Evolutionary conservation across 192 early-diverging fungal species (phyloP).

Genomic region (Powellomyces hirtus): DNA sequence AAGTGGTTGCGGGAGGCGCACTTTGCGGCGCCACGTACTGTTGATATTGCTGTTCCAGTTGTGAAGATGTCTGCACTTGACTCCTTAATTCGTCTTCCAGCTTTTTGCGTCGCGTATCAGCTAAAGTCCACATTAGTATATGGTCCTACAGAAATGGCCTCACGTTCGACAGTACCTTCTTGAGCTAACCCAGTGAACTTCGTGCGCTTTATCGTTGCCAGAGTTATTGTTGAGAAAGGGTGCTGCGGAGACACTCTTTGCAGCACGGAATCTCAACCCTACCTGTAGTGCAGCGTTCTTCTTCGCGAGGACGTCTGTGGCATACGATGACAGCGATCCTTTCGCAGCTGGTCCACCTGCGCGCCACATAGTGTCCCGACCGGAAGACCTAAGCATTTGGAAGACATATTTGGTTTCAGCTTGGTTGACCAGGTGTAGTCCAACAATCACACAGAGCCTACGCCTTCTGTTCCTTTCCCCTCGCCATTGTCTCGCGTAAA

Average conservation of each 20-base stretch:
- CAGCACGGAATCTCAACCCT: background rate
- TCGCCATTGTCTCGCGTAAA: slow-evolving; percentile 24
- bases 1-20: too few relatives aligned
- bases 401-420: background rate
- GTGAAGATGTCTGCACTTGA: too few relatives aligned
- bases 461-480: slow-evolving; percentile 25
- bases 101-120: too few relatives aligned
- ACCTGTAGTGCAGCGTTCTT: slow-evolving; percentile 27
- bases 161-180: too few relatives aligned
- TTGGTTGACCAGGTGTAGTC: background rate
- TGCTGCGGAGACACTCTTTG: background rate
- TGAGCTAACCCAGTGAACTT: too few relatives aligned
- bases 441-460: slow-evolving; percentile 4
- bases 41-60: too few relatives aligned
- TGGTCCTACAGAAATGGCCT: too few relatives aligned
- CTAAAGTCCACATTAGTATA: too few relatives aligned
- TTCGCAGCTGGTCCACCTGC: background rate
- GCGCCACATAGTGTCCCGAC: slow-evolving; percentile 5
- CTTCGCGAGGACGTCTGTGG: slow-evolving; percentile 31
- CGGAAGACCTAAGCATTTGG: background rate
- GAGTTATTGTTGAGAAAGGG: background rate
- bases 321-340: slow-evolving; percentile 20
- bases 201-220: too few relatives aligned
- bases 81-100: too few relatives aligned
- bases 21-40: too few relatives aligned